Percentiles rank a stretch among this genome's conserved stretches.
These are phyloP conservation scores for Copromyces sp. DNA, from an alignment of 495 filamentous ascomycete species.

Conservation along the genomic window DNA sequence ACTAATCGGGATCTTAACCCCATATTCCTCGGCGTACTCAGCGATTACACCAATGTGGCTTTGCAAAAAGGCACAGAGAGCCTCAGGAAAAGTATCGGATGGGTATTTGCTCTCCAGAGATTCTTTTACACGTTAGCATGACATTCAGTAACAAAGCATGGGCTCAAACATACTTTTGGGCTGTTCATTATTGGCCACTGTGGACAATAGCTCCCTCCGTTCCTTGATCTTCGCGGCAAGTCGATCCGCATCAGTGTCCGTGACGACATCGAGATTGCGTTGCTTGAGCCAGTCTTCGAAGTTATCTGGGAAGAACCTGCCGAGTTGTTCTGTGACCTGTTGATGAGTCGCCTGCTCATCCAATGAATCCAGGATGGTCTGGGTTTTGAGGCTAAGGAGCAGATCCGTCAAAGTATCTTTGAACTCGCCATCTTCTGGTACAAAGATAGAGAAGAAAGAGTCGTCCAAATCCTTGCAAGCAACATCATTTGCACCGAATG, in stretches of 20 bases:
- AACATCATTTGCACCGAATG: constrained; percentile 77
- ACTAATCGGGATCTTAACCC: constrained; percentile 24
- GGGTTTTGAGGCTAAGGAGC: constrained; percentile 78
- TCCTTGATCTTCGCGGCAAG: constrained; percentile 56
- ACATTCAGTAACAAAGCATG: background rate
- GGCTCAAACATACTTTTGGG: constrained; percentile 31
- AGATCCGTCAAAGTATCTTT: constrained; percentile 55
- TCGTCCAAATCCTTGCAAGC: constrained; percentile 75
- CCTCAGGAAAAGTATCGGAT: constrained; percentile 68
- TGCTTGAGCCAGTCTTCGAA: constrained; percentile 54
- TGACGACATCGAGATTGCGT: constrained; percentile 52
- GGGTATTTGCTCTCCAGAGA: constrained; percentile 65
- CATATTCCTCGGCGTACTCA: constrained; percentile 33
- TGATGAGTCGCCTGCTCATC: constrained; percentile 44
- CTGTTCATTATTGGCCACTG: constrained; percentile 46
- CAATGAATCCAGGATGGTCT: constrained; percentile 68
- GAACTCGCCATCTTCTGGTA: constrained; percentile 52
- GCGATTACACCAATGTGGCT: constrained; percentile 62
- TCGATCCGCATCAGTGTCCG: constrained; percentile 63
- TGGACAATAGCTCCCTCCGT: constrained; percentile 56
- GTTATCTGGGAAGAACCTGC: constrained; percentile 61
- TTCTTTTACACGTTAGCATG: constrained; percentile 27
- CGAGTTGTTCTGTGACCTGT: constrained; percentile 53
- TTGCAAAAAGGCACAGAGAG: constrained; percentile 62
- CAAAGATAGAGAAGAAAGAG: constrained; percentile 74